phyloP scores from a whole-genome alignment of 192 early-diverging fungal genomes.

The Dissophora globulifera region DNA sequence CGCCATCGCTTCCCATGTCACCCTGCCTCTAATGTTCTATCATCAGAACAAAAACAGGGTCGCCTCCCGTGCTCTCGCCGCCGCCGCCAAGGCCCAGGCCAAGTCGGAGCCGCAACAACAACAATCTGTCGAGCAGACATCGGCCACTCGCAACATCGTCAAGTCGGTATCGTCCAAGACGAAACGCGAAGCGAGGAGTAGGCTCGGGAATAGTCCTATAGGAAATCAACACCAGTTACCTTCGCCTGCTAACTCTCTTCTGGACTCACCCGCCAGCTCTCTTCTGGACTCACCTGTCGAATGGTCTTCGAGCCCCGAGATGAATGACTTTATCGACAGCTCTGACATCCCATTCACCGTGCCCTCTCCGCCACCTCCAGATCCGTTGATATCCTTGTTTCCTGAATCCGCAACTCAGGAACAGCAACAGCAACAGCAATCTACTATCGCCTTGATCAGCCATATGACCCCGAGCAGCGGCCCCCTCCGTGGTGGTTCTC shows the following conservation, averaged over 20 bases:
- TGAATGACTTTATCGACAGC: conserved; percentile 48
- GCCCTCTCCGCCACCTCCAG: conserved; percentile 50
- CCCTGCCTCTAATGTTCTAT: conserved; percentile 51
- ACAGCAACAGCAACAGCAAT: conserved; percentile 21
- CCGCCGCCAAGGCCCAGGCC: conserved; percentile 24
- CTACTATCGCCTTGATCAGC: conserved; percentile 22
- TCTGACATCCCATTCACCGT: conserved; percentile 44
- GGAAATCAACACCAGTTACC: conserved; percentile 37
- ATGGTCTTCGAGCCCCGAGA: conserved; percentile 35
- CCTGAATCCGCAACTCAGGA: conserved; percentile 25
- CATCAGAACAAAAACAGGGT: conserved; percentile 53
- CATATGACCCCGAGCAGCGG: conserved; percentile 51
- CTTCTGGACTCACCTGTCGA: conserved; percentile 39
- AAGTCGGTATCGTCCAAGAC: conserved; percentile 43
- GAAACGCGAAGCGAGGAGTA: conserved; percentile 27
- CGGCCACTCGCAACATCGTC: conserved; percentile 32
- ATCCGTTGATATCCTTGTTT: conserved; percentile 48
- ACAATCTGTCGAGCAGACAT: neutral
- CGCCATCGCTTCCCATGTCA: conserved; percentile 49
- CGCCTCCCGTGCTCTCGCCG: conserved; percentile 33
- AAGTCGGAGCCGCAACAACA: conserved; percentile 20
- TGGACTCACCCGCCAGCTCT: conserved; percentile 45
- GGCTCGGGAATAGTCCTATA: conserved; percentile 31
- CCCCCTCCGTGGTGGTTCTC: conserved; percentile 39
- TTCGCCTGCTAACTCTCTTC: conserved; percentile 35